Percentiles rank a stretch among this genome's conserved stretches.
These are phyloP conservation scores for Erodium trifolium DNA, from an alignment of 441 rosid genomes.

Conservation along the genomic window DNA sequence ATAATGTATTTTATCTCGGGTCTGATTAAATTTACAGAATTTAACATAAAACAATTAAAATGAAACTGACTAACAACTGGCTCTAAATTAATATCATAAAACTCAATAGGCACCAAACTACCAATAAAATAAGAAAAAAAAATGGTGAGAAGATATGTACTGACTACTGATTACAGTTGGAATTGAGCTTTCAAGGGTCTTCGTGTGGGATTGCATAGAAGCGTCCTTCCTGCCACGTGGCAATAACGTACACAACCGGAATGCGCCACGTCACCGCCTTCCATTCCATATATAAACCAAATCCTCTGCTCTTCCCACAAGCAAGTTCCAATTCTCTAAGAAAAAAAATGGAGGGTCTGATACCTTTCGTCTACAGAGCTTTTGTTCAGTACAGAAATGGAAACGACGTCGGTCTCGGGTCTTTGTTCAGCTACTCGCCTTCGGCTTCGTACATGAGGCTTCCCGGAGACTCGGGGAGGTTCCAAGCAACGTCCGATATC, in stretches of 20 bases:
- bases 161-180: background rate
- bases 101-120: background rate
- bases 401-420: background rate
- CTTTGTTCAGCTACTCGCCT: background rate
- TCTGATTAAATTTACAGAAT: too few relatives aligned
- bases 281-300: background rate
- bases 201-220: too few relatives aligned
- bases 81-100: too few relatives aligned
- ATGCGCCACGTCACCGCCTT: conserved; percentile 1
- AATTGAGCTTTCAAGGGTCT: background rate
- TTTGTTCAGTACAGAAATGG: background rate
- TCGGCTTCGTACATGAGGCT: background rate
- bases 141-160: background rate
- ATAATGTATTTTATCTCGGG: too few relatives aligned
- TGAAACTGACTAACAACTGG: too few relatives aligned
- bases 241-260: background rate
- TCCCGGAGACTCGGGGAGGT: background rate
- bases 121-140: too few relatives aligned
- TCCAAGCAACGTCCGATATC: background rate
- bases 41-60: too few relatives aligned
- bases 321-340: background rate
- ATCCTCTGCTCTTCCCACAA: background rate
- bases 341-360: background rate
- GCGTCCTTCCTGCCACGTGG: background rate
- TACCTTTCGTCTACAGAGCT: background rate